Base-by-base conservation (phyloP, 2,329 filamentous ascomycete genomes). In the Paraconiothyrium brasiliense region DNA sequence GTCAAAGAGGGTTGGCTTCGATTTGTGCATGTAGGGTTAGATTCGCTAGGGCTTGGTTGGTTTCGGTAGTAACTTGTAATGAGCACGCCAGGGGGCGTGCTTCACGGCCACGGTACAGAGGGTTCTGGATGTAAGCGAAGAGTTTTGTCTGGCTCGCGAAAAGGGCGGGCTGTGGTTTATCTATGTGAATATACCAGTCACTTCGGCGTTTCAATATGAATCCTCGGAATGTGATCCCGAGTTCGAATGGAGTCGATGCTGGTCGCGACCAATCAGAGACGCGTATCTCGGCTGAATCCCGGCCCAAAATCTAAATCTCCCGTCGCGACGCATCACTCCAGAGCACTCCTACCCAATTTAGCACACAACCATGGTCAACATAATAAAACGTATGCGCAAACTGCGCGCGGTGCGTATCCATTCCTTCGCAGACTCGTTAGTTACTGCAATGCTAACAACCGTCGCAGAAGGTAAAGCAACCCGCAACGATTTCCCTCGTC, bases 331-430 rank as follows among this genome's bases (percentile, higher is more conserved):
- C 44, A 64, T 62, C 61, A 47, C 65, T 70, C 66, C 62, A 64
- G 66, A 68, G 64, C 22, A 32, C 30, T 10, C 22, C 39, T n/a
- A 37, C 56, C 49, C 43, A 61, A 60, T 27, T 41, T 59, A 62
- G 49, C 60, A 50, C 63, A 69, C 60, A 68, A 70, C 62, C 67
- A 87, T 87, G 85, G 82, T 84, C 56, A 81, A 83, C 67, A 78
- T 91, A 80, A 77, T 86, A 74, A 87, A 88, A 81, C 90, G 92
- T 72, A 89, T 93, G 86, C 88, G 90, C 77, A 88, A 88, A 80
- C 83, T 96, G 76, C 89, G 88, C 78, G 84, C 86, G 79, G 92
- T 93, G 84, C 79, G 88, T 84, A 9, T 11, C 16, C 22, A 30
- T 44, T 41, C 14, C 9, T 8, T 47, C 8, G 8, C 27, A 8